Evolutionary conservation across 1,284 basidiomycete genomes (phyloP).

Genomic region (Sporisorium reilianum): DNA sequence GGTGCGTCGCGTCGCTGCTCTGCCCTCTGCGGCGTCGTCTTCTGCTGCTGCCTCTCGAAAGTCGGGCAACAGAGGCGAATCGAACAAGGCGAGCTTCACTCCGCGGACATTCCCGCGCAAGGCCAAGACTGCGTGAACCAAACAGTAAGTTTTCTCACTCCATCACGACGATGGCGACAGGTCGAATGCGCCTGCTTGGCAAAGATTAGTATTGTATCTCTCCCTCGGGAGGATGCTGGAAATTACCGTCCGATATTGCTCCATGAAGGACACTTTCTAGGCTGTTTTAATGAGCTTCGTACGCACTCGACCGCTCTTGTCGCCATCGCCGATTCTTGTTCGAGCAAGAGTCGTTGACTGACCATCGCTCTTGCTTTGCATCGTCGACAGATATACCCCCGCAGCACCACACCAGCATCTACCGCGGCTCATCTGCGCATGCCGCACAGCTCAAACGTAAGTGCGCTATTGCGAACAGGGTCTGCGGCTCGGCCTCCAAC

Average conservation of each 20-base stretch:
- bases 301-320: background rate
- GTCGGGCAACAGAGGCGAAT: background rate
- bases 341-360: background rate
- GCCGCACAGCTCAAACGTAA: background rate
- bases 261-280: slow-evolving; percentile 58
- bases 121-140: slow-evolving; percentile 2
- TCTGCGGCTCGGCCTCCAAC: background rate
- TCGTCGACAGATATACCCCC: background rate
- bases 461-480: background rate
- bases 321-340: background rate
- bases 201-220: slow-evolving; percentile 46
- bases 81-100: background rate
- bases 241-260: slow-evolving; percentile 66
- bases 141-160: slow-evolving; percentile 18
- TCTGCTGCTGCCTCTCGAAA: background rate
- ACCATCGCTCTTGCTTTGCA: background rate
- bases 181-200: slow-evolving; percentile 9
- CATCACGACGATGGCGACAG: no score
- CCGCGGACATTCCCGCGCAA: background rate
- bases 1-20: background rate
- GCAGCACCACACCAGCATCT: background rate
- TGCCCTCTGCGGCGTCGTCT: background rate
- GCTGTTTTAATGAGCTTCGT: slow-evolving; percentile 62
- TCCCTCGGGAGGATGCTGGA: slow-evolving; percentile 53
- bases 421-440: background rate